These are phyloP conservation scores for Chalciporus sp. DNA, from an alignment of 1,284 basidiomycete genomes.

Conservation along the genomic window DNA sequence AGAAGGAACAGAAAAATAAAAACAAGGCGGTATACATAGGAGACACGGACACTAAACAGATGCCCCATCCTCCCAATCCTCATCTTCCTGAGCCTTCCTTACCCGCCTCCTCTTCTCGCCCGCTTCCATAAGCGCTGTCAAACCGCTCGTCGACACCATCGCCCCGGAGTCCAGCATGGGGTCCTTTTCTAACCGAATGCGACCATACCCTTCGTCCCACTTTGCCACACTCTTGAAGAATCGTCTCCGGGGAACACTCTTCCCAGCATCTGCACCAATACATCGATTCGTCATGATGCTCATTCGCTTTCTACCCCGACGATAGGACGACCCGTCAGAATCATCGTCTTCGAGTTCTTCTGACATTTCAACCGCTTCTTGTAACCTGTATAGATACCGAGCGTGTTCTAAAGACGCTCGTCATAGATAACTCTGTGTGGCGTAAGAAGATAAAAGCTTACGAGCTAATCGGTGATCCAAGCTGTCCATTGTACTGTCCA, in stretches of 20 bases:
- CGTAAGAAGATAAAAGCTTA: slow-evolving; percentile 39
- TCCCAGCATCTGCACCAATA: slow-evolving; percentile 41
- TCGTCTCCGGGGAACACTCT: slow-evolving; percentile 38
- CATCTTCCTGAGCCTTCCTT: slow-evolving; percentile 25
- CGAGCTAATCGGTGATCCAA: slow-evolving; percentile 71
- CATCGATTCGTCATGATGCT: slow-evolving; percentile 65
- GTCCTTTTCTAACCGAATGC: slow-evolving; percentile 29
- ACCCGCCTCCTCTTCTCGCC: slow-evolving; percentile 22
- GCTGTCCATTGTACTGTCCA: slow-evolving; percentile 54
- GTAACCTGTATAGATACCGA: slow-evolving; percentile 62
- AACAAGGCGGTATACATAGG: no score
- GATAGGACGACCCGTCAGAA: slow-evolving; percentile 44
- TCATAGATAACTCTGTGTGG: background rate
- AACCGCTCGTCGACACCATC: slow-evolving; percentile 11
- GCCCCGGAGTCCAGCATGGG: slow-evolving; percentile 18
- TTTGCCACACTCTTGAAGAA: slow-evolving; percentile 59
- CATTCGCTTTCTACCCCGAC: slow-evolving; percentile 57
- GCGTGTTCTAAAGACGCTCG: slow-evolving; percentile 51
- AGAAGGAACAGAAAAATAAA: no score
- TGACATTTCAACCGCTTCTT: slow-evolving; percentile 49
- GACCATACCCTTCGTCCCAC: slow-evolving; percentile 41
- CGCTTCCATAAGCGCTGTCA: slow-evolving; percentile 30
- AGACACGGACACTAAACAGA: no score
- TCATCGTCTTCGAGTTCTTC: slow-evolving; percentile 56
- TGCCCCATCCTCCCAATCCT: slow-evolving; percentile 34